Evolutionary conservation across 495 filamentous ascomycete species (phyloP), one percentile per base, ranked within the genome.

Genomic region (Lepidopterella palustris): DNA sequence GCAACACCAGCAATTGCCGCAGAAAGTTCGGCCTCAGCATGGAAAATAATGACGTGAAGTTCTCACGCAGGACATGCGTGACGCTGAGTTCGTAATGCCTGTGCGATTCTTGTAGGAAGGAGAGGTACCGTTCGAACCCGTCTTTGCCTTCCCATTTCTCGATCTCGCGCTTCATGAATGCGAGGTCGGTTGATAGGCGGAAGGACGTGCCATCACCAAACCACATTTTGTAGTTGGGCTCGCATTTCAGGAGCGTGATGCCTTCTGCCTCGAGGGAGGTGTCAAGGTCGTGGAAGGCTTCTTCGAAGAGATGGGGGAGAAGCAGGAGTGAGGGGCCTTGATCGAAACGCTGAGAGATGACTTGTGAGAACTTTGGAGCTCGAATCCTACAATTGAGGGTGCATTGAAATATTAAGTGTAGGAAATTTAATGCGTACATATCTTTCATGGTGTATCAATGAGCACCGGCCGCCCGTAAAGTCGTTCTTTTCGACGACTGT

Each of bases 301-400:
- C 80, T 21, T 74, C 73, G 74, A 87, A 89, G 45, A 87, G 73
- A 48, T 76, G 77, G 4, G 85, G 86, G 27, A 89, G 82, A 4
- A 89, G 73, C 1, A 89, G 78, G 4, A 88, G 77, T 0, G 84
- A 87, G 0, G 85, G 85, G 0, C 85, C 85, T 76, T 87, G 84
- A 67, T 88, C 85, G 73, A 88, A 88, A 23, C 85, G 79, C 78
- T 83, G 18, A 50, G 13, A 18, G 52, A 50, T 50, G 47, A 25
- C 23, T 15, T 10, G 26, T 50, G 47, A 25, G 47, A 50, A 4
- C 2, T 27, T 2, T 50, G 47, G 39, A 42, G n/a, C n/a, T n/a
- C n/a, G n/a, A n/a, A n/a, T n/a, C n/a, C n/a, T n/a, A n/a, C n/a
- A n/a, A n/a, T n/a, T n/a, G n/a, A n/a, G n/a, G n/a, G n/a, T n/a